phyloP scores from a whole-genome alignment of 768 basidiomycete species.

The Calocybe indica region DNA sequence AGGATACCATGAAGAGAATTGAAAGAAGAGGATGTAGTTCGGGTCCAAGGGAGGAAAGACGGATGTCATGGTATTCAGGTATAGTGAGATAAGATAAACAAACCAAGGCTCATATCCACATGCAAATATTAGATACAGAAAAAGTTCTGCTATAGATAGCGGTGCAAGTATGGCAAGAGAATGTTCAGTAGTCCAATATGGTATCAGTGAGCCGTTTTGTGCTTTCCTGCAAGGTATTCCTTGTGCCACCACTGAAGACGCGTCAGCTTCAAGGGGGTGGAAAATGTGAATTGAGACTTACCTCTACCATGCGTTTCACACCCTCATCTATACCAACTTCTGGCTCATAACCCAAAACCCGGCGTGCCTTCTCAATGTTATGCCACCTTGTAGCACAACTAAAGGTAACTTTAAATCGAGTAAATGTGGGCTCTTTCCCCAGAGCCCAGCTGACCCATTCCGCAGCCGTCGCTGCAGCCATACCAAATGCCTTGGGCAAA shows the following conservation, averaged over 20 bases:
- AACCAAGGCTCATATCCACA: too few species aligned
- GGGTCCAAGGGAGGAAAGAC: too few species aligned
- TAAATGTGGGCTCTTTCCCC: conserved; percentile 83
- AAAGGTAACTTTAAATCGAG: conserved; percentile 76
- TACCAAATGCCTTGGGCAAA: conserved; percentile 60
- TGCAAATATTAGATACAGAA: too few species aligned
- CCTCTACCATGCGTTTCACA: conserved; percentile 70
- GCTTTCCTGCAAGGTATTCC: conserved; percentile 32
- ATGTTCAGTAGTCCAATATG: neutral
- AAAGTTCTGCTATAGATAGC: too few species aligned
- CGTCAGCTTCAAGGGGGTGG: neutral
- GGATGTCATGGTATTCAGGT: too few species aligned
- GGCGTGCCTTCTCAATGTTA: conserved; percentile 90
- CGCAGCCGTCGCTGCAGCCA: conserved; percentile 62
- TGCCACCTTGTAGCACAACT: conserved; percentile 79
- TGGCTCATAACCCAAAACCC: conserved; percentile 92
- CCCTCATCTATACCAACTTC: conserved; percentile 87
- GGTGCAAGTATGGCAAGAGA: neutral
- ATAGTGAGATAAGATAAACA: too few species aligned
- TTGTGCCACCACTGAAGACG: conserved; percentile 40
- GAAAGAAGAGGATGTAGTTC: conserved; percentile 59
- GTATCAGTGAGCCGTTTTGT: conserved; percentile 31
- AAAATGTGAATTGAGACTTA: conserved; percentile 25
- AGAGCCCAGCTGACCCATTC: conserved; percentile 71
- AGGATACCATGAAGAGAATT: conserved; percentile 86